Conservation (phyloP, 176 grass and related monocot genomes). For the Cenchrus purpureus region DNA sequence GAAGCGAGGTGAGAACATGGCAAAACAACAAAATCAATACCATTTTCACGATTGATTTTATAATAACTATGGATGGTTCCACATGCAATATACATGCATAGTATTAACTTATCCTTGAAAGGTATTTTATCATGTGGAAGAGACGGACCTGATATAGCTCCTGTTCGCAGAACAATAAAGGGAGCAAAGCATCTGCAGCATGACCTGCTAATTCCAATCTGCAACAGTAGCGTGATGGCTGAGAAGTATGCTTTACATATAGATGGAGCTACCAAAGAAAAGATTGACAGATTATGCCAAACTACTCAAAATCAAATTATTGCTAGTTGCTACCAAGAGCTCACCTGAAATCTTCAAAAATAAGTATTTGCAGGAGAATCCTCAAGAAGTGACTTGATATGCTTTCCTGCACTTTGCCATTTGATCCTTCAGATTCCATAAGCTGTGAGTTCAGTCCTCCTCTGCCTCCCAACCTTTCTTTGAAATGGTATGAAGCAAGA, state of each 20-base stretch:
- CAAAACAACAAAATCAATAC: neutral
- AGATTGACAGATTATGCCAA: conserved; percentile 16
- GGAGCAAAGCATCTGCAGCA: conserved; percentile 92
- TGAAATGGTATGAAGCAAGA: conserved; percentile 93
- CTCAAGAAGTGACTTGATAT: conserved; percentile 83
- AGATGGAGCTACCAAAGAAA: conserved; percentile 17
- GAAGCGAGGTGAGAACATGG: conserved; percentile 17
- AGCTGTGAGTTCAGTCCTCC: conserved; percentile 61
- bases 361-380: conserved; percentile 76
- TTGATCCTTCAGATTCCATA: conserved; percentile 67
- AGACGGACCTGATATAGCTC: conserved; percentile 76
- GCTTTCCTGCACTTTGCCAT: conserved; percentile 72
- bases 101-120: too few species aligned
- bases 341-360: conserved; percentile 96
- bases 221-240: conserved; percentile 24
- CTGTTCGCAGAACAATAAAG: conserved; percentile 89
- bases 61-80: neutral
- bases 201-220: conserved; percentile 88
- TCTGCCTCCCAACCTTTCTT: conserved; percentile 74
- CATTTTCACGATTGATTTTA: neutral
- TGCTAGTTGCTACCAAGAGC: conserved; percentile 16
- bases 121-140: neutral
- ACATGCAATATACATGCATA: too few species aligned
- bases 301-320: conserved; percentile 2
- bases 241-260: conserved; percentile 26